Percentiles rank a stretch among this genome's conserved stretches.
Evolutionary conservation across 805 yeast genomes (phyloP).

Genomic region (Hanseniaspora taiwanica): DNA sequence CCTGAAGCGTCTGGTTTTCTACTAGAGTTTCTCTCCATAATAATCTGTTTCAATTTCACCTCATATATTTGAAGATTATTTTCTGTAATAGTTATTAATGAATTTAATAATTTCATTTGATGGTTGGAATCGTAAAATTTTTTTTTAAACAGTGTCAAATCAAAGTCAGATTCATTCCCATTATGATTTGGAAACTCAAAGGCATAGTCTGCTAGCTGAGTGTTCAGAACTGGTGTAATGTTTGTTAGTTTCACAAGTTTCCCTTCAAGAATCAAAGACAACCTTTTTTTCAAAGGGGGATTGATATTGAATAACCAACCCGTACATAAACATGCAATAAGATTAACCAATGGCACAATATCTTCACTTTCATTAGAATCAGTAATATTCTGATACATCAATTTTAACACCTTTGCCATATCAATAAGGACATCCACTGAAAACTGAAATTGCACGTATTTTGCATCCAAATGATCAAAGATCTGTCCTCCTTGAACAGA

Average conservation of each 20-base stretch:
- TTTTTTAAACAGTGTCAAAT: slow-evolving; percentile 7
- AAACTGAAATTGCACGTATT: slow-evolving; percentile 45
- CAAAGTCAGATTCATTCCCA: slow-evolving; percentile 6
- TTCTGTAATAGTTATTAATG: slow-evolving; percentile 14
- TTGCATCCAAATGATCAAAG: slow-evolving; percentile 40
- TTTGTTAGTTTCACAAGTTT: slow-evolving; percentile 16
- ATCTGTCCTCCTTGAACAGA: slow-evolving; percentile 21
- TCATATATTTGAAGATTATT: slow-evolving; percentile 20
- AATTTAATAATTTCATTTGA: slow-evolving; percentile 17
- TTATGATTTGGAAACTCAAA: slow-evolving; percentile 11
- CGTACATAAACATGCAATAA: slow-evolving; percentile 23
- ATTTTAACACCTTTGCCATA: slow-evolving; percentile 24
- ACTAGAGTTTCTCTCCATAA: slow-evolving; percentile 20
- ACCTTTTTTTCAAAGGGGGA: slow-evolving; percentile 27
- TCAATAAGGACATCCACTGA: slow-evolving; percentile 34
- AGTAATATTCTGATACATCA: slow-evolving; percentile 16
- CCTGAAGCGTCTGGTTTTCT: slow-evolving; percentile 21
- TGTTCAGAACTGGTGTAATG: slow-evolving; percentile 10
- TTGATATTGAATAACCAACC: slow-evolving; percentile 31
- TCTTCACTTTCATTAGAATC: slow-evolving; percentile 11
- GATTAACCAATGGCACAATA: slow-evolving; percentile 24
- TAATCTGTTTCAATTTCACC: slow-evolving; percentile 18
- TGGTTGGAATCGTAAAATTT: slow-evolving; percentile 15
- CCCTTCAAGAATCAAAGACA: slow-evolving; percentile 22
- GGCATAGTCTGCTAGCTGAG: slow-evolving; percentile 12